Percentiles rank a stretch among this genome's conserved stretches.
These are phyloP conservation scores for Lactarius pseudohatsudake DNA, from an alignment of 768 basidiomycete species.

Conservation along the genomic window DNA sequence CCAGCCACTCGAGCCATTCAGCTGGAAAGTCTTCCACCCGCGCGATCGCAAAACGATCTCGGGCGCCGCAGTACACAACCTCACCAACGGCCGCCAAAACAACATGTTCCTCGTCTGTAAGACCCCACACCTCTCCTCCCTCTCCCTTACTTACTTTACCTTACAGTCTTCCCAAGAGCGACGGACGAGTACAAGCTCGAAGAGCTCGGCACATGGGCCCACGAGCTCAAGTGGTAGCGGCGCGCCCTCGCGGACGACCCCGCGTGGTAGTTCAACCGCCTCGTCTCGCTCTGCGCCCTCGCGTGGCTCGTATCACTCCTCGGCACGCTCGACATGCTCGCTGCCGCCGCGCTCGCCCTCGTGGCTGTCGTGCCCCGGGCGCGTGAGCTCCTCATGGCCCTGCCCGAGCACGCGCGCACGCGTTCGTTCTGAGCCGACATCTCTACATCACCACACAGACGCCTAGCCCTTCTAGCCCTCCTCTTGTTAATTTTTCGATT, in stretches of 20 bases:
- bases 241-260: slow-evolving; percentile 21
- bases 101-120: slow-evolving; percentile 6
- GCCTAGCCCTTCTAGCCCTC: neutral
- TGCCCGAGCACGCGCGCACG: neutral
- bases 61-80: slow-evolving; percentile 20
- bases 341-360: neutral
- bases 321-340: neutral
- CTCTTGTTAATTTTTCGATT: neutral
- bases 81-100: slow-evolving; percentile 16
- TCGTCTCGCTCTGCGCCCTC: slow-evolving; percentile 17
- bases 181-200: slow-evolving; percentile 16
- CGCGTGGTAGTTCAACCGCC: slow-evolving; percentile 20
- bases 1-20: slow-evolving; percentile 24
- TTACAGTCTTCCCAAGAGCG: slow-evolving; percentile 5
- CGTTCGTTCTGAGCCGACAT: neutral
- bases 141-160: neutral
- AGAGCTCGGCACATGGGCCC: slow-evolving; percentile 21
- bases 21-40: slow-evolving; percentile 20
- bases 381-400: neutral
- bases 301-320: slow-evolving; percentile 22
- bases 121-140: neutral
- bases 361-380: neutral
- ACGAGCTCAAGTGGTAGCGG: slow-evolving; percentile 18
- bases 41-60: slow-evolving; percentile 18
- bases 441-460: neutral